Conservation (phyloP, 106 monocot genomes). For the Agapanthus africanus region DNA sequence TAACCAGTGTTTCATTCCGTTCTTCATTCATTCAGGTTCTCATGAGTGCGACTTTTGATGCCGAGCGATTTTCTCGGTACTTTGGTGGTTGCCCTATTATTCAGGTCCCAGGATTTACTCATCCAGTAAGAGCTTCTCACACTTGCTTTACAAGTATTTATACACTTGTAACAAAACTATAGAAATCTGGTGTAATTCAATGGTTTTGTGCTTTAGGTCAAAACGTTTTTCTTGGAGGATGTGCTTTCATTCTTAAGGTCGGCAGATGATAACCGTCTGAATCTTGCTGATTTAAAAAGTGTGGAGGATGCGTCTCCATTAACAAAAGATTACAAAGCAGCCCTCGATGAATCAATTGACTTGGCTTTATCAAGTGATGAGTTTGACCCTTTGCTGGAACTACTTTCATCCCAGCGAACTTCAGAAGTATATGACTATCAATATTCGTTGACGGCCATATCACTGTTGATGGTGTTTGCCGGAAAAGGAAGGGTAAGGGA, state of each 20-base stretch:
- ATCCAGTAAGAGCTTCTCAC: conserved; percentile 67
- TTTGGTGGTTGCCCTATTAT: conserved; percentile 83
- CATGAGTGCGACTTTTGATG: conserved; percentile 98
- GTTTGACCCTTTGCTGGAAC: conserved; percentile 71
- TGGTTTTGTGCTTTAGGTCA: conserved; percentile 49
- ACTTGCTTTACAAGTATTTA: no score
- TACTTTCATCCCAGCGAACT: conserved; percentile 40
- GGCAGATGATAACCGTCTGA: conserved; percentile 48
- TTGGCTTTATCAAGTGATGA: conserved; percentile 77
- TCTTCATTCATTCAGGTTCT: conserved; percentile 50
- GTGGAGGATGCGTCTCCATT: conserved; percentile 28
- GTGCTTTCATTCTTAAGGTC: conserved; percentile 70
- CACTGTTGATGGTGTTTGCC: conserved; percentile 86
- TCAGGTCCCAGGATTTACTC: conserved; percentile 85
- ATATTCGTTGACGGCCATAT: conserved; percentile 71
- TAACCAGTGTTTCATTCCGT: no score
- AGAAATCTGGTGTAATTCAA: no score
- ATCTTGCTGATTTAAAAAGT: conserved; percentile 17
- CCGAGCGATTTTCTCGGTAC: conserved; percentile 82
- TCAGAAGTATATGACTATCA: conserved; percentile 53
- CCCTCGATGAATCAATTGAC: conserved; percentile 74
- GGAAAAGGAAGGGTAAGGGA: conserved; percentile 70
- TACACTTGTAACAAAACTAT: no score
- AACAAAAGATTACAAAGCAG: conserved; percentile 54
- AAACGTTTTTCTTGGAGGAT: conserved; percentile 89